phyloP scores from a whole-genome alignment of 768 basidiomycete genomes.

The Agaricus blazei region DNA sequence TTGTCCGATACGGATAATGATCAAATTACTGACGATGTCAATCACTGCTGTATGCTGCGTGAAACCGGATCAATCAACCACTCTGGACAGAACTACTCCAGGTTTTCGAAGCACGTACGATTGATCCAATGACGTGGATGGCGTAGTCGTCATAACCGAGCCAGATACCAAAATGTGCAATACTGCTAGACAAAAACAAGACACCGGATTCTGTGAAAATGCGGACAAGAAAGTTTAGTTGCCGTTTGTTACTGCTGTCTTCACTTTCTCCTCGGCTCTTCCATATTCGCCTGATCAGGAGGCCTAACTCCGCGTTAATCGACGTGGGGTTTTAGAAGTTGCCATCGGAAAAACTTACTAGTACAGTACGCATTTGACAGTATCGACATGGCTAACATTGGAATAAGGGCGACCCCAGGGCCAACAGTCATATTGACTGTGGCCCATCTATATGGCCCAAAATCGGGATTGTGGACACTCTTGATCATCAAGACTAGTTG shows the following conservation, averaged over 20 bases:
- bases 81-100: too few relatives aligned
- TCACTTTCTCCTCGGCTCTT: background rate
- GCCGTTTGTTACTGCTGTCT: background rate
- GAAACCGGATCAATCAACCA: background rate
- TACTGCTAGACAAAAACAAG: background rate
- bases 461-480: background rate
- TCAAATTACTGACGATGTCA: background rate
- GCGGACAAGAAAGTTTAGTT: constrained; percentile 2
- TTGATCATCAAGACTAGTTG: constrained; percentile 2
- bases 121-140: background rate
- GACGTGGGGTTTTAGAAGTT: background rate
- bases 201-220: constrained; percentile 6
- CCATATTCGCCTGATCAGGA: background rate
- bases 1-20: constrained; percentile 1
- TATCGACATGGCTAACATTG: constrained; percentile 9
- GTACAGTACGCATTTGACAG: constrained; percentile 9
- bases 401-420: constrained; percentile 5
- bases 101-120: background rate
- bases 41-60: background rate
- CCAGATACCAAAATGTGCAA: background rate
- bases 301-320: background rate
- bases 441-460: constrained; percentile 1
- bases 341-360: background rate
- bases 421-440: constrained; percentile 7
- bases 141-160: background rate